Base-by-base conservation (phyloP, 257 asterid species). In the Jacaranda copaia region DNA sequence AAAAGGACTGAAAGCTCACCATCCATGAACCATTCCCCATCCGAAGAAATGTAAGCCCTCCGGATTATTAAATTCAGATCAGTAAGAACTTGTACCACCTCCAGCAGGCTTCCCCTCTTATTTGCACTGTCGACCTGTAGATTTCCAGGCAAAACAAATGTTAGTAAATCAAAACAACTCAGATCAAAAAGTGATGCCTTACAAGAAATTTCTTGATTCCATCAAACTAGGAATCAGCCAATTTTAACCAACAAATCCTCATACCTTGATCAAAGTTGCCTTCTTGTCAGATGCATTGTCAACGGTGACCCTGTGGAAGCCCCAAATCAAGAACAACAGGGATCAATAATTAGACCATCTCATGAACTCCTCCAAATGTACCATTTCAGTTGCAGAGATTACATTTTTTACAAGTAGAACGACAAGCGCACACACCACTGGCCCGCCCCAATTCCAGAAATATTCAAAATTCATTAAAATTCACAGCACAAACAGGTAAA, bases 21-120 rank as follows among this genome's bases (percentile, higher is more conserved):
- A 89, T 94, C 99, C 98, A 92, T 94, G 74, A 94, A 94, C 98
- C 99, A 94, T 70, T 79, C 98, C n/a, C 96, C 99, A 83, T 94
- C 99, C 2, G 98, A 94, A 78, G 97, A 86, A 84, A 94, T 94
- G 85, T 94, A 94, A 72, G 99, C 99, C 80, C 92, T 87, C 71
- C 59, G 87, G 63, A 92, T 84, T 36, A 89, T 83, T 78, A 92
- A 85, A 85, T 89, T 87, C 89, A 92, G 75, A 89, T 94, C 98
- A 81, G 88, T 85, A 73, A 94, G 93, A 84, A 91, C 99, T 81
- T 92, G 97, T 18, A 90, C 96, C 49, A 94, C 99, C 70, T 92
- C 93, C 86, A 94, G 79, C 57, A 94, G 83, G 81, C 99, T 89
- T 76, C 98, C 99, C 68, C 88, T 84, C 89, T 87, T 89, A 81